Evolutionary conservation across 2,329 filamentous ascomycete species (phyloP).

Genomic region (Xylariales sp.): DNA sequence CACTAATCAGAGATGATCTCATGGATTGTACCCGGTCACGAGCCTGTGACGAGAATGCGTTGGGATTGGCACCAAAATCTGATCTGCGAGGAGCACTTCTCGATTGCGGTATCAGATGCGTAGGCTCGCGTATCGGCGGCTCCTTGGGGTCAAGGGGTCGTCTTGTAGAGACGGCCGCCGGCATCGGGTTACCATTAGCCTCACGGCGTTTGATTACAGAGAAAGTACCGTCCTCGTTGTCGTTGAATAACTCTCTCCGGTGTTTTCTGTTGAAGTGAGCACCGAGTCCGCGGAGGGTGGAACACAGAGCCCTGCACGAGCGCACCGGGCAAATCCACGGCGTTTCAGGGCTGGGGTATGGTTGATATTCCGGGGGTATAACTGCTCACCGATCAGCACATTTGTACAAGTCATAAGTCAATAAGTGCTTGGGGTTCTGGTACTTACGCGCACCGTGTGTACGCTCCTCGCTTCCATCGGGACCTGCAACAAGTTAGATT

Average conservation of each 20-base stretch:
- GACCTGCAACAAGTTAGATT: background rate
- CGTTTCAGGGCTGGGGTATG: slow-evolving; percentile 14
- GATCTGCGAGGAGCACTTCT: background rate
- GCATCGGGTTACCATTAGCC: background rate
- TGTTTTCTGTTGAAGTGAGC: slow-evolving; percentile 18
- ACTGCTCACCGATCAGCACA: slow-evolving; percentile 12
- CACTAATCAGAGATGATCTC: background rate
- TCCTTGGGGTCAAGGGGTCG: slow-evolving; percentile 14
- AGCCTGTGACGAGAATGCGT: too few relatives aligned
- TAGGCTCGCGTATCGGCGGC: slow-evolving; percentile 11
- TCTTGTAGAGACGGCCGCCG: slow-evolving; percentile 17
- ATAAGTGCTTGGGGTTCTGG: background rate
- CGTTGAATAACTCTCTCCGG: slow-evolving; percentile 25
- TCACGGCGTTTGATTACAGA: slow-evolving; percentile 16
- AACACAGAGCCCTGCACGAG: slow-evolving; percentile 26
- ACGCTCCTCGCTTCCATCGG: background rate
- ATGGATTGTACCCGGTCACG: background rate
- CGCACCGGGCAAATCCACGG: slow-evolving; percentile 33
- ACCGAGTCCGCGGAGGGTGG: slow-evolving; percentile 11
- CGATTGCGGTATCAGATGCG: slow-evolving; percentile 8
- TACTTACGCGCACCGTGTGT: slow-evolving; percentile 17
- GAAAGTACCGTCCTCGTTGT: slow-evolving; percentile 36
- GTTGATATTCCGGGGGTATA: slow-evolving; percentile 26
- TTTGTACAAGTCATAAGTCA: background rate
- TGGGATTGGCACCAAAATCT: background rate